Evolutionary conservation across 129 eudicot species (phyloP).

Genomic region (Tagetes erecta): DNA sequence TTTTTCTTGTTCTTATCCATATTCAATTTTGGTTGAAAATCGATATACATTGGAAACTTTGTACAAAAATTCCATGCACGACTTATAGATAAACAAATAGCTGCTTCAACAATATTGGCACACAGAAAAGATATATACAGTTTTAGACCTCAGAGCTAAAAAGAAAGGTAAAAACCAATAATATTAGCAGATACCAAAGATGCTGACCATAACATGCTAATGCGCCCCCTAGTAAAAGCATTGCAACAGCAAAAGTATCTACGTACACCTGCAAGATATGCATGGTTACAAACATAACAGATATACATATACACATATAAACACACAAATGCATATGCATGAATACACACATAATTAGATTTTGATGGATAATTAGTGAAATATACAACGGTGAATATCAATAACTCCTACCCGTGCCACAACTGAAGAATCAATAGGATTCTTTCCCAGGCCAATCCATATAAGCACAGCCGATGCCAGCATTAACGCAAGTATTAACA

Average conservation of each 20-base stretch:
- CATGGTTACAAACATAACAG: slow-evolving; percentile 15
- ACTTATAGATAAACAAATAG: background rate
- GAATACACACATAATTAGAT: background rate
- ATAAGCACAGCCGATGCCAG: slow-evolving; percentile 69
- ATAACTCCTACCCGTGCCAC: slow-evolving; percentile 76
- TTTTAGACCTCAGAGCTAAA: background rate
- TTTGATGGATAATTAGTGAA: background rate
- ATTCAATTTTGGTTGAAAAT: background rate
- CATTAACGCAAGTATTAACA: slow-evolving; percentile 65
- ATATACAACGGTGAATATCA: background rate
- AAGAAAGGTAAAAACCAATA: background rate
- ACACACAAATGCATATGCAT: background rate
- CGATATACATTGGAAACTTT: background rate
- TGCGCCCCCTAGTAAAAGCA: slow-evolving; percentile 75
- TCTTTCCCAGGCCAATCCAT: slow-evolving; percentile 86
- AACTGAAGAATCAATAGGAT: slow-evolving; percentile 65
- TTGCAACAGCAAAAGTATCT: slow-evolving; percentile 60
- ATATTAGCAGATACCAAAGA: slow-evolving; percentile 31
- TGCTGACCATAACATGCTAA: slow-evolving; percentile 86
- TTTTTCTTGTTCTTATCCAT: background rate
- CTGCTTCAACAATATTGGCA: background rate
- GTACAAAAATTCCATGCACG: background rate
- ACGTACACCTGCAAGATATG: slow-evolving; percentile 75
- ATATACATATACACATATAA: background rate
- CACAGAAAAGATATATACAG: slow-evolving; percentile 13